Percentiles rank a stretch among this genome's conserved stretches.
These are phyloP conservation scores for Avena insularis DNA, from an alignment of 176 grass and related monocot genomes.

Conservation along the genomic window DNA sequence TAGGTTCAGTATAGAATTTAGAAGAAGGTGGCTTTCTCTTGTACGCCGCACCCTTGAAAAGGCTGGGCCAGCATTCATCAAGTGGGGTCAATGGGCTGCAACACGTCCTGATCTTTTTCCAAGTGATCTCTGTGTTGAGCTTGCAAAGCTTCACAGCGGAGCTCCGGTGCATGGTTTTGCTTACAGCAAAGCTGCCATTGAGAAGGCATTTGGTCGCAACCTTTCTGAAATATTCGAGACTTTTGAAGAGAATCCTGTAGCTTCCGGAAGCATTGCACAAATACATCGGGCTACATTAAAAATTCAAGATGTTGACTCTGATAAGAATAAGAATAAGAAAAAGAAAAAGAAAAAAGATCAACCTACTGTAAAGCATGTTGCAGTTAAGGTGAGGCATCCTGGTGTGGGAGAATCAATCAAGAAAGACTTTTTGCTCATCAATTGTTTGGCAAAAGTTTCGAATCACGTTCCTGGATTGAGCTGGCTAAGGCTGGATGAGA, in stretches of 20 bases:
- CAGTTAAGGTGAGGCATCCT: slow-evolving; percentile 97
- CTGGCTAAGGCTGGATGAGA: slow-evolving; percentile 98
- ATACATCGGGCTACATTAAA: slow-evolving; percentile 85
- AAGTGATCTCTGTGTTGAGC: slow-evolving; percentile 90
- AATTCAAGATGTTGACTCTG: slow-evolving; percentile 36
- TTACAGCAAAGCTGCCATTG: slow-evolving; percentile 73
- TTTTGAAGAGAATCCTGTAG: slow-evolving; percentile 93
- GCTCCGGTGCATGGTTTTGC: slow-evolving; percentile 83
- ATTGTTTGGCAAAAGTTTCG: slow-evolving; percentile 72
- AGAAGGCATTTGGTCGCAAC: slow-evolving; percentile 86
- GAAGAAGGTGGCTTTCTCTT: slow-evolving; percentile 78
- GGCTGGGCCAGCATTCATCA: slow-evolving; percentile 94
- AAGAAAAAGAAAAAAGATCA: slow-evolving; percentile 43
- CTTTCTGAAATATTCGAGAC: slow-evolving; percentile 85
- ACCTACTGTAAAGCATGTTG: slow-evolving; percentile 72
- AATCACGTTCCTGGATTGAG: slow-evolving; percentile 75
- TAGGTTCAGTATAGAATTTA: slow-evolving; percentile 64
- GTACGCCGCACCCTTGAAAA: slow-evolving; percentile 78
- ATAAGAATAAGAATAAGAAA: not conserved
- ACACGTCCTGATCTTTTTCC: slow-evolving; percentile 95
- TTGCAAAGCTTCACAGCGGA: slow-evolving; percentile 86
- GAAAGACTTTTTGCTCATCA: slow-evolving; percentile 87
- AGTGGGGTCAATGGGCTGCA: slow-evolving; percentile 99
- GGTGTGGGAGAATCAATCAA: slow-evolving; percentile 93
- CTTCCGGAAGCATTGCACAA: slow-evolving; percentile 97